Evolutionary conservation across 345 rosid genomes (phyloP), one percentile per base, ranked within the genome.

Genomic region (Populus alba): DNA sequence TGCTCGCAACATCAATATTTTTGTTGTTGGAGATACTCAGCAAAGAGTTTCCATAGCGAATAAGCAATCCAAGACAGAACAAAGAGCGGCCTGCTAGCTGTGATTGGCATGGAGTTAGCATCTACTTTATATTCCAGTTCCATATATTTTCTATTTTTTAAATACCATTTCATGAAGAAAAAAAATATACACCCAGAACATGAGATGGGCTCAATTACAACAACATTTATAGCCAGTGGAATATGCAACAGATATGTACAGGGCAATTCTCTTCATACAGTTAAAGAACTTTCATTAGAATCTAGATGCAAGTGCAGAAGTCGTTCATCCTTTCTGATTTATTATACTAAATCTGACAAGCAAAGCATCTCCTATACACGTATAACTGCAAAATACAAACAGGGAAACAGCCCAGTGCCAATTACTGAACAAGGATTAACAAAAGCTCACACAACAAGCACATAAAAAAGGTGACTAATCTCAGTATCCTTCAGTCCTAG

Each of bases 11-110:
- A 84, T 89, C 90, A 59, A 91, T 83, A 45, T 45, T 90, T 85
- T 85, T 87, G 74, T 82, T 84, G 81, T 81, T 75, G 41, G 92
- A 80, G 77, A 80, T 81, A 79, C 83, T 83, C 73, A 92, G 79
- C 87, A 92, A 88, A 73, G 97, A 81, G 83, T 89, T 90, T 25
- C 98, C 98, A 81, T 97, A 92, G 81, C 99, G 97, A 83, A 92
- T 89, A 79, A 97, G 98, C 89, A 92, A 86, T 73, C 99, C 99
- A 79, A 94, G 97, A 82, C 98, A 94, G 81, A 97, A 97, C 61
- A 97, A 94, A 74, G 97, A 92, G 62, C 97, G 93, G 61, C 95
- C 98, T 75, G 91, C 88, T 77, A 86, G 88, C 98, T 97, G 93
- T 25, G 74, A 63, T 63, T 62, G 31, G 43, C 17, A n/a, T 23